A percentile compares a stretch with the other conserved stretches of the same genome.
Conservation (phyloP, 2,329 filamentous ascomycete species). For the Pyricularia pennisetigena region DNA sequence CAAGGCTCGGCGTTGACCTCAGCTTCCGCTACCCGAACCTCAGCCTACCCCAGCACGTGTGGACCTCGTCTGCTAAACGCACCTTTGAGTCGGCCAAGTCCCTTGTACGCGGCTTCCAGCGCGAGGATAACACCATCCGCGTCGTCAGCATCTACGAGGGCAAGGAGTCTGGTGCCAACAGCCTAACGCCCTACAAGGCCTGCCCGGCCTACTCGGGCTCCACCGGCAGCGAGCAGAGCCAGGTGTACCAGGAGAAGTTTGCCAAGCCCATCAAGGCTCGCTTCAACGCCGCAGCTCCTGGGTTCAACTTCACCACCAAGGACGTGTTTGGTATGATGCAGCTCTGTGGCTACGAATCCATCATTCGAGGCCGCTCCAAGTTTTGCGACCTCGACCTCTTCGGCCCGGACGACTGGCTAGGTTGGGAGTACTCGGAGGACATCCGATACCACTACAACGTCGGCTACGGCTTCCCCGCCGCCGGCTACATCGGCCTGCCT, state of each 20-base stretch:
- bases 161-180: slow-evolving; percentile 46
- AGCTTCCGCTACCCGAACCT: slow-evolving; percentile 48
- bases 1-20: slow-evolving; percentile 47
- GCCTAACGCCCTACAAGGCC: slow-evolving; percentile 52
- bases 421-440: slow-evolving; percentile 56
- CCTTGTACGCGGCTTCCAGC: slow-evolving; percentile 46
- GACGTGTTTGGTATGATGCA: slow-evolving; percentile 59
- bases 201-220: slow-evolving; percentile 53
- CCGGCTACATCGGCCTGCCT: slow-evolving; percentile 51
- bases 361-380: slow-evolving; percentile 49
- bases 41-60: slow-evolving; percentile 42
- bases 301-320: slow-evolving; percentile 52
- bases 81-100: slow-evolving; percentile 48
- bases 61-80: slow-evolving; percentile 53
- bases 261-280: slow-evolving; percentile 50
- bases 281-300: slow-evolving; percentile 38
- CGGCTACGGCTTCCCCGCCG: slow-evolving; percentile 50
- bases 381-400: slow-evolving; percentile 53
- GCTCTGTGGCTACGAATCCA: slow-evolving; percentile 56
- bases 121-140: slow-evolving; percentile 40
- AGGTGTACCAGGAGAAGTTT: slow-evolving; percentile 41
- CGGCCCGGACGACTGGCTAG: slow-evolving; percentile 52
- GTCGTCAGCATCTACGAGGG: slow-evolving; percentile 47
- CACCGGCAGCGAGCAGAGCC: slow-evolving; percentile 43
- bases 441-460: slow-evolving; percentile 56